A percentile compares a stretch with the other conserved stretches of the same genome.
Conservation (phyloP, 306 rosid species). For the Acacia acuminata region DNA sequence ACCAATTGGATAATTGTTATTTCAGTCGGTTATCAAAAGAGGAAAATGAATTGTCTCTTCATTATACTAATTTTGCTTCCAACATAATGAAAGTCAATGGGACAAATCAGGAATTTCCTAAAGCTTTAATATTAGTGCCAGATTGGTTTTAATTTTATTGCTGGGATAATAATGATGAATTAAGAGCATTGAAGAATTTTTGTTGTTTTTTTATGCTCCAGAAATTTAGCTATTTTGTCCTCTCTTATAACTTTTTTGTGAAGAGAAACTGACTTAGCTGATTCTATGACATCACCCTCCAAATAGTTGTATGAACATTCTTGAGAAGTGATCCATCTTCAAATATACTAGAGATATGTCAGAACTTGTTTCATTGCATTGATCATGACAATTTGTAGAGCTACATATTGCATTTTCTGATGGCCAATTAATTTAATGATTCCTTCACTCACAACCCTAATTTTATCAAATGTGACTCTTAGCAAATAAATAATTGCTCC, state of each 20-base stretch:
- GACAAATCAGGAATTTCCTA: background rate
- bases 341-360: background rate
- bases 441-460: background rate
- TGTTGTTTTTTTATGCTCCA: background rate
- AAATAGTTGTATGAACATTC: background rate
- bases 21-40: background rate
- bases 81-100: background rate
- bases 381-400: background rate
- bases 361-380: background rate
- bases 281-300: background rate
- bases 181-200: background rate
- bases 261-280: background rate
- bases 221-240: background rate
- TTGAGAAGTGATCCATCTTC: background rate
- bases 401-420: slow-evolving; percentile 1
- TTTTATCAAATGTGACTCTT: slow-evolving; percentile 22
- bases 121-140: background rate
- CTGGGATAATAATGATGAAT: background rate
- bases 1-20: background rate
- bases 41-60: background rate
- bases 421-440: background rate
- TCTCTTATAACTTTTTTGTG: background rate
- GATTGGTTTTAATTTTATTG: background rate
- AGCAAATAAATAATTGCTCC: slow-evolving; percentile 29
- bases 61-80: background rate